A percentile compares a stretch with the other conserved stretches of the same genome.
Evolutionary conservation across 331 rosid genomes (phyloP).

Genomic region (Malus hybrid): DNA sequence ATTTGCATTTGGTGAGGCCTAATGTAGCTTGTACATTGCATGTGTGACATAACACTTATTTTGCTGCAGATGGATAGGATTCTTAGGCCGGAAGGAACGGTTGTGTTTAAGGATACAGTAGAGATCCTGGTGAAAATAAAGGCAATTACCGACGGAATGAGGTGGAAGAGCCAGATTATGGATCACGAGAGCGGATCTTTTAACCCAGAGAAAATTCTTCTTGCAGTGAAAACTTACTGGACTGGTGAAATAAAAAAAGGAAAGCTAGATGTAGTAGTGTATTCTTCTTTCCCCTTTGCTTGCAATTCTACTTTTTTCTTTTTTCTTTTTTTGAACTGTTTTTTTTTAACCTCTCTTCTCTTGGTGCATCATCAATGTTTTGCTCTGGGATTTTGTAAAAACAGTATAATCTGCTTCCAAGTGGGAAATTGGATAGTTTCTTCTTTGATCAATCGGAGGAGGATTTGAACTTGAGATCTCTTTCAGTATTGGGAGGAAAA

Average conservation of each 20-base stretch:
- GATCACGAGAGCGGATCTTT: constrained; percentile 95
- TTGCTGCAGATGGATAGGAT: constrained; percentile 93
- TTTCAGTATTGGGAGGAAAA: not conserved
- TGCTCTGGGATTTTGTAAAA: constrained; percentile 2
- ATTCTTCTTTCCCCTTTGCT: not conserved
- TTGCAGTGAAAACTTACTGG: constrained; percentile 78
- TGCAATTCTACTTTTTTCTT: not conserved
- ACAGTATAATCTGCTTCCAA: not conserved
- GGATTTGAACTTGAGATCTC: not conserved
- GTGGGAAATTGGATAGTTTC: not conserved
- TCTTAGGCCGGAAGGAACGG: constrained; percentile 89
- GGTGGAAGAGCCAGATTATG: constrained; percentile 72
- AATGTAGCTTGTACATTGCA: constrained; percentile 14
- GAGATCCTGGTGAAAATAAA: constrained; percentile 72
- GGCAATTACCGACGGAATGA: constrained; percentile 63
- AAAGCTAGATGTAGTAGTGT: constrained; percentile 17
- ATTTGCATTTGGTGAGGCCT: not conserved
- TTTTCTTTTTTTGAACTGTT: not conserved
- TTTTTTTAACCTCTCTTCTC: not conserved
- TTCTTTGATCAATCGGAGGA: too few relatives aligned
- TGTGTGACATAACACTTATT: constrained; percentile 67
- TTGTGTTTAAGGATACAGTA: constrained; percentile 72
- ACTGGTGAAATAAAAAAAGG: constrained; percentile 49
- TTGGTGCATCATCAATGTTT: not conserved
- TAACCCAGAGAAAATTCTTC: constrained; percentile 83